Evolutionary conservation across 169 alveolate species (phyloP), one percentile per base, ranked within the genome.

Genomic region (Cytauxzoon felis): DNA sequence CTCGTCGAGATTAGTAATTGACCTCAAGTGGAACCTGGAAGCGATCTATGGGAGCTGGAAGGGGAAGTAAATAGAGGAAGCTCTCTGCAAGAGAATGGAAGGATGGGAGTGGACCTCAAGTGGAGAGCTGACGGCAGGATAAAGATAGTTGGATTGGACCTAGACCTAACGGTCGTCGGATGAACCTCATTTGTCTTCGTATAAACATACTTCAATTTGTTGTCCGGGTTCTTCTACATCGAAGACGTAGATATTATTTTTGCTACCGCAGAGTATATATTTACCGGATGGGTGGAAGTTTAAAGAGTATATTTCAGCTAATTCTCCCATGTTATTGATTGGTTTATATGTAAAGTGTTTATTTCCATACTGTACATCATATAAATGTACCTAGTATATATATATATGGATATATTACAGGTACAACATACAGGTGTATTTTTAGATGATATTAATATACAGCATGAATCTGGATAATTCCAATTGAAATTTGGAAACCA

Each of bases 221-320:
- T 41, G 49, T 21, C 84, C 84, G 19, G 84, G 84, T 21, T 53
- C 19, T 33, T 73, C 72, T n/a, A 73, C 58, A 79, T 73, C 84
- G 30, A 73, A 73, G 23, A 73, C 63, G 64, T 73, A 57, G 11
- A 73, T 13, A 24, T 69, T 2, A 6, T 64, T 53, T 19, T 32
- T 48, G 45, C 70, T 34, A 3, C 84, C 84, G 1, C 60, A 45
- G 40, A 73, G 24, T 30, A 73, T 58, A 30, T 73, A 73, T 48
- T 73, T 73, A 0, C 86, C 86, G 36, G 67, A 62, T n/a, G 80
- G 86, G 23, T 76, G 86, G 45, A 76, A 76, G 26, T 58, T 63
- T 13, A 76, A 29, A 18, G 80, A 65, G 32, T 76, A 76, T 9
- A 30, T 27, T 40, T 76, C 81, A 2, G 66, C 81, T 26, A 76